Evolutionary conservation across 345 rosid species (phyloP).

Genomic region (Gossypium sturtianum): DNA sequence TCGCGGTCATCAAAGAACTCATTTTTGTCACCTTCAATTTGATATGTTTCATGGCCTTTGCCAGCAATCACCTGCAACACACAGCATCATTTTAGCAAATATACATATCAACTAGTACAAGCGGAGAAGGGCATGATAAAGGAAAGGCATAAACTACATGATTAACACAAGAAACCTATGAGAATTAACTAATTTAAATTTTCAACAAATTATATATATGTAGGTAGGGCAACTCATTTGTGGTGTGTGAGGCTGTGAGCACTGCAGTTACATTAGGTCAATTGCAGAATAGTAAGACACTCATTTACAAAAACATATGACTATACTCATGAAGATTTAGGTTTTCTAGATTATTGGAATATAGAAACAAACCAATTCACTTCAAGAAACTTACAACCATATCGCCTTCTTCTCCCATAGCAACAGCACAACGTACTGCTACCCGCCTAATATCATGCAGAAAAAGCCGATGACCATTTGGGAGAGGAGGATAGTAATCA

Average conservation of each 20-base stretch:
- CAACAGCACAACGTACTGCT: slow-evolving; percentile 93
- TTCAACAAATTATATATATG: background rate
- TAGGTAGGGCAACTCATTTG: background rate
- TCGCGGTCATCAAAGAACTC: slow-evolving; percentile 88
- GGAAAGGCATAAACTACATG: too few relatives aligned
- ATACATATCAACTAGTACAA: background rate
- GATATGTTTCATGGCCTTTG: slow-evolving; percentile 82
- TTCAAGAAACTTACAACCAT: slow-evolving; percentile 70
- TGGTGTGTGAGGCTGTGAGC: background rate
- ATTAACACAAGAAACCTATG: background rate
- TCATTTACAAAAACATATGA: background rate
- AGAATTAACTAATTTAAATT: background rate
- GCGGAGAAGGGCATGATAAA: background rate
- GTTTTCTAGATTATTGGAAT: background rate
- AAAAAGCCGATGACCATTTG: slow-evolving; percentile 85
- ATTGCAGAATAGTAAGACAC: background rate
- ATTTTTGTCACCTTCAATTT: slow-evolving; percentile 76
- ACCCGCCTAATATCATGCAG: slow-evolving; percentile 85
- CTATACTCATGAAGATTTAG: background rate
- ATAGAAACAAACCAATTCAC: slow-evolving; percentile 9
- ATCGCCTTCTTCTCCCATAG: slow-evolving; percentile 99
- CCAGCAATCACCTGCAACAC: slow-evolving; percentile 71
- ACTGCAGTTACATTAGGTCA: background rate
- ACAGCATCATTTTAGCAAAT: background rate
- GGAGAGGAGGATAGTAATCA: slow-evolving; percentile 84